Evolutionary conservation across 2,329 filamentous ascomycete species (phyloP).

Genomic region (Penicillium sp.): DNA sequence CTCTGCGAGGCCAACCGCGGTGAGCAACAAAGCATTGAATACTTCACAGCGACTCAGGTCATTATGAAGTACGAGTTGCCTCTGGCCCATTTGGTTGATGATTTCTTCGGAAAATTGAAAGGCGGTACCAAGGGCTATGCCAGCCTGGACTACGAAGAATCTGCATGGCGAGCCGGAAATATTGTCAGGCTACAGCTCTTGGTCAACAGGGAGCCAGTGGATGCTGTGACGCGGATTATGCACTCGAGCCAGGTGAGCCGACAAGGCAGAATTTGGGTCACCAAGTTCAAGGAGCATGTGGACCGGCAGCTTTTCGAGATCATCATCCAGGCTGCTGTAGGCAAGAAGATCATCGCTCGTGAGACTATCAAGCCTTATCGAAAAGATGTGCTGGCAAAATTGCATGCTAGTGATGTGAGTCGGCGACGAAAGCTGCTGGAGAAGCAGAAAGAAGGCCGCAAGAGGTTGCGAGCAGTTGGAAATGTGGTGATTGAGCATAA

Average conservation of each 20-base stretch:
- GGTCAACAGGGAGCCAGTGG: slow-evolving; percentile 89
- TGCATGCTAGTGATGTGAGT: slow-evolving; percentile 86
- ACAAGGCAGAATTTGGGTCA: slow-evolving; percentile 82
- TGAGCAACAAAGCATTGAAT: slow-evolving; percentile 80
- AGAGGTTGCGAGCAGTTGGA: slow-evolving; percentile 71
- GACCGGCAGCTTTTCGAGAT: slow-evolving; percentile 97
- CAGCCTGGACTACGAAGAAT: slow-evolving; percentile 93
- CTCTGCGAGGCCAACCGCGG: slow-evolving; percentile 88
- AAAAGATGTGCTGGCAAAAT: slow-evolving; percentile 89
- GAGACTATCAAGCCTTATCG: slow-evolving; percentile 96
- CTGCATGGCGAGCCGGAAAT: slow-evolving; percentile 75
- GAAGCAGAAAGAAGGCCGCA: slow-evolving; percentile 94
- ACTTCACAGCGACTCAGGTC: slow-evolving; percentile 88
- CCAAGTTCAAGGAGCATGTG: slow-evolving; percentile 95
- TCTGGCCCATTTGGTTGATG: slow-evolving; percentile 85
- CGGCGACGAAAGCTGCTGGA: slow-evolving; percentile 83
- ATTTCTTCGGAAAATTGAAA: slow-evolving; percentile 96
- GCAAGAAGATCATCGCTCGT: slow-evolving; percentile 77
- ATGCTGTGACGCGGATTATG: slow-evolving; percentile 88
- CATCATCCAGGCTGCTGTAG: slow-evolving; percentile 86
- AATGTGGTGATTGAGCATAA: slow-evolving; percentile 96
- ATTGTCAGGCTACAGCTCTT: slow-evolving; percentile 88
- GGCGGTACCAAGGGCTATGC: slow-evolving; percentile 92
- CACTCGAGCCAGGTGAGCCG: slow-evolving; percentile 78
- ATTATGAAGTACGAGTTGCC: slow-evolving; percentile 92